These are phyloP conservation scores for Penicillium cataractarum DNA, from an alignment of 495 filamentous ascomycete species.

Conservation along the genomic window DNA sequence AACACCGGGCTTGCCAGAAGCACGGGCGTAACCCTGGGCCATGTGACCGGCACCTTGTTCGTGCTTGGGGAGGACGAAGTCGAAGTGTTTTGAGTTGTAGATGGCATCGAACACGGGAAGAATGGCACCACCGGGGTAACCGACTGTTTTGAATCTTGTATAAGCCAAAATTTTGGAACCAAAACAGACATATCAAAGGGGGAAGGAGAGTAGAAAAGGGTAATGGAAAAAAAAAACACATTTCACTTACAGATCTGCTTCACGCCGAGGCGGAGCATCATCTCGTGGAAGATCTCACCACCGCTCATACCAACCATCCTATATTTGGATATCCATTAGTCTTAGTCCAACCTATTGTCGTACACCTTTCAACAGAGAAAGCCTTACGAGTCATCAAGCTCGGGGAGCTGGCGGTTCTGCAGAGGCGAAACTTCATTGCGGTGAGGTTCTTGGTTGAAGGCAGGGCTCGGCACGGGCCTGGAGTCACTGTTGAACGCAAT, in stretches of 20 bases:
- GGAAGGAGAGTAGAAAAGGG: background rate
- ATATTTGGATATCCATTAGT: slow-evolving; percentile 28
- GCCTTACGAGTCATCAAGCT: slow-evolving; percentile 73
- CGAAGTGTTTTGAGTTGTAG: slow-evolving; percentile 64
- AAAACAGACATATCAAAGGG: background rate
- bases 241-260: slow-evolving; percentile 83
- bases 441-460: slow-evolving; percentile 67
- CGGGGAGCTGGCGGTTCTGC: slow-evolving; percentile 58
- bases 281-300: slow-evolving; percentile 98
- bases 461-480: slow-evolving; percentile 66
- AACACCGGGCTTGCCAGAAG: slow-evolving; percentile 63
- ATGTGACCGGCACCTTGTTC: slow-evolving; percentile 70
- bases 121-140: slow-evolving; percentile 51
- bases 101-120: slow-evolving; percentile 64
- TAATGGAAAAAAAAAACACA: background rate
- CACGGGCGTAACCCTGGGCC: slow-evolving; percentile 67
- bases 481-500: slow-evolving; percentile 35
- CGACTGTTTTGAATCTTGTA: slow-evolving; percentile 23
- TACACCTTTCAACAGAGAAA: background rate
- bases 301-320: slow-evolving; percentile 93
- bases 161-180: background rate
- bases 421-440: slow-evolving; percentile 72
- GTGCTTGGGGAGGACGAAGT: slow-evolving; percentile 65
- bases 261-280: slow-evolving; percentile 92
- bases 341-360: background rate